phyloP scores from a whole-genome alignment of 2,329 filamentous ascomycete genomes.

The Dactylellina drechsleri region DNA sequence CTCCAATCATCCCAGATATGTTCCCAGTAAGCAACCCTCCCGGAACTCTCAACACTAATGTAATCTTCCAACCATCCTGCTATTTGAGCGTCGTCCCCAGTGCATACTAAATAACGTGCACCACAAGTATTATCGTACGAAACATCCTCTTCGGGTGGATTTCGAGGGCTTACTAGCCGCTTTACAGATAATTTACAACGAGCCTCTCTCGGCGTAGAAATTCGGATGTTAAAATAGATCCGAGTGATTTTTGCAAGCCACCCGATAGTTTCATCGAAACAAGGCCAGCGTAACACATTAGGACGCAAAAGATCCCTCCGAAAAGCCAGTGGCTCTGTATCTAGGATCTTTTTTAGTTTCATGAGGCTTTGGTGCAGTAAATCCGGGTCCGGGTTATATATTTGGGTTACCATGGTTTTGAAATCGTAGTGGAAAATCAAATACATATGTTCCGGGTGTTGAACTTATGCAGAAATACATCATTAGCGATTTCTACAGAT shows the following conservation, averaged over 20 bases:
- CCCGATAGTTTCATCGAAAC: not conserved
- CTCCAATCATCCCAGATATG: slow-evolving; percentile 21
- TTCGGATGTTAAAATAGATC: not conserved
- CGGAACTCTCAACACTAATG: not conserved
- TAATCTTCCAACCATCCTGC: not conserved
- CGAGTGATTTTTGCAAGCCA: not conserved
- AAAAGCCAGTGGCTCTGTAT: not conserved
- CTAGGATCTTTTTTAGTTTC: not conserved
- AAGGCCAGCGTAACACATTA: not conserved
- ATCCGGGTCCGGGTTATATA: not conserved
- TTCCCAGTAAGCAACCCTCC: not conserved
- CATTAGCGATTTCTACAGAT: not conserved
- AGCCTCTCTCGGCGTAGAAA: not conserved
- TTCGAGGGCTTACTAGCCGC: not conserved
- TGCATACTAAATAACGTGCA: not conserved
- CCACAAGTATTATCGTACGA: not conserved
- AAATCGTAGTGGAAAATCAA: not conserved
- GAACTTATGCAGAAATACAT: not conserved
- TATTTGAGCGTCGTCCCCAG: not conserved
- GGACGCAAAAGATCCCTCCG: not conserved
- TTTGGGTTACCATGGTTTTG: not conserved
- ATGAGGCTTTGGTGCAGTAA: not conserved
- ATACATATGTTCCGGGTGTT: not conserved
- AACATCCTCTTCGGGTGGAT: not conserved
- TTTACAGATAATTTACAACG: not conserved